These are phyloP conservation scores for Dothidotthia symphoricarpi DNA, from an alignment of 2,329 filamentous ascomycete species.

Conservation along the genomic window DNA sequence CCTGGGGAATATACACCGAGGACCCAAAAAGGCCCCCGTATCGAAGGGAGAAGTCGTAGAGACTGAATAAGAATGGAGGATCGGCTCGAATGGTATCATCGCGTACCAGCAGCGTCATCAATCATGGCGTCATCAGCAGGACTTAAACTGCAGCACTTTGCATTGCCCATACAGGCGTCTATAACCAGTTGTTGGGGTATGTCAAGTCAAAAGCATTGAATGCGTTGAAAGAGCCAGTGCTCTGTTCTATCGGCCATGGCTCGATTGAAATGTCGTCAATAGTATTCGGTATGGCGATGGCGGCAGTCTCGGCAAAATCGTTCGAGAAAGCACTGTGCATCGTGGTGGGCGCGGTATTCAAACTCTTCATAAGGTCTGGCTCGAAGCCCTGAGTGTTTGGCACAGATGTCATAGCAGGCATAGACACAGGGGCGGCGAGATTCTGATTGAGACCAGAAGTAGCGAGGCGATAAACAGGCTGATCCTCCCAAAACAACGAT, in stretches of 20 bases:
- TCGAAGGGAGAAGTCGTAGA: too few relatives aligned
- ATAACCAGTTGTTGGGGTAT: slow-evolving; percentile 35
- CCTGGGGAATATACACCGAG: slow-evolving; percentile 38
- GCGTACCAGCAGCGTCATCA: slow-evolving; percentile 40
- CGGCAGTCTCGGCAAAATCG: slow-evolving; percentile 29
- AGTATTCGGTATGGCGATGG: slow-evolving; percentile 35
- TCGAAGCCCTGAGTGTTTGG: slow-evolving; percentile 28
- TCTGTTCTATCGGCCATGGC: slow-evolving; percentile 34
- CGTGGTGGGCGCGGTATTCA: slow-evolving; percentile 21
- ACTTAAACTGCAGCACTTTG: slow-evolving; percentile 11
- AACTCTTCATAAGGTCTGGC: slow-evolving; percentile 30
- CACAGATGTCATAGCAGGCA: slow-evolving; percentile 20
- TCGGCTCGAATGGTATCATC: slow-evolving; percentile 22
- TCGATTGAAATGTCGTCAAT: slow-evolving; percentile 32
- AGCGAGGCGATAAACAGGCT: slow-evolving; percentile 34
- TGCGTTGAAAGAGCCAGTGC: slow-evolving; percentile 23
- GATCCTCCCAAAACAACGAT: slow-evolving; percentile 40
- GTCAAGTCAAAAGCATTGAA: slow-evolving; percentile 26
- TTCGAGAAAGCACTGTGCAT: slow-evolving; percentile 22
- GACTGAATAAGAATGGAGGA: slow-evolving; percentile 23
- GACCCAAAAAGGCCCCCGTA: too few relatives aligned
- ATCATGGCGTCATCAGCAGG: slow-evolving; percentile 36
- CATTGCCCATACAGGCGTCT: slow-evolving; percentile 24
- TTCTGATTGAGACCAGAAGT: slow-evolving; percentile 25
- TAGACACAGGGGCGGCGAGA: slow-evolving; percentile 24